Percentiles rank a stretch among this genome's conserved stretches.
Conservation (phyloP, 2,329 filamentous ascomycete species). For the Ceratocystis colombiana region DNA sequence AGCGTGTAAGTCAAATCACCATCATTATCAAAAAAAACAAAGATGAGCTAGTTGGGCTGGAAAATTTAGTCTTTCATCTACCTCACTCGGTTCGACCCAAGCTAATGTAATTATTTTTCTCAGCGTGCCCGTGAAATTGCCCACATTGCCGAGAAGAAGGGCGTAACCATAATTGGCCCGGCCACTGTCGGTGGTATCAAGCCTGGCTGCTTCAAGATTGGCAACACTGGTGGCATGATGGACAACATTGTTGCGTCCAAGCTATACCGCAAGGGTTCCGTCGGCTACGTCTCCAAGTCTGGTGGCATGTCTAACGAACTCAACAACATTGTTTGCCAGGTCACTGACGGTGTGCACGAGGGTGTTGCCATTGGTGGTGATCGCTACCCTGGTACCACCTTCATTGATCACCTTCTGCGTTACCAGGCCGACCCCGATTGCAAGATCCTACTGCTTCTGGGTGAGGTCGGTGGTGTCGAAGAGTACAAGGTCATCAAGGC, state of each 20-base stretch:
- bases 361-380: slow-evolving; percentile 99
- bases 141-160: slow-evolving; percentile 94
- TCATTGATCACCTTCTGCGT: slow-evolving; percentile 95
- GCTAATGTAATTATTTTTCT: slow-evolving; percentile 1
- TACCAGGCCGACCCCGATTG: slow-evolving; percentile 95
- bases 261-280: slow-evolving; percentile 97
- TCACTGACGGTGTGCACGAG: slow-evolving; percentile 96
- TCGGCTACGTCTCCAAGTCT: slow-evolving; percentile 99
- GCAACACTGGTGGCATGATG: slow-evolving; percentile 99
- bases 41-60: neutral
- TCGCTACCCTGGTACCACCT: slow-evolving; percentile 95
- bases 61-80: neutral
- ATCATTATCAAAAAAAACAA: neutral
- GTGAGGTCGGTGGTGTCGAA: slow-evolving; percentile 98
- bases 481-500: slow-evolving; percentile 99
- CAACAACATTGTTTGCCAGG: slow-evolving; percentile 98
- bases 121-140: slow-evolving; percentile 96
- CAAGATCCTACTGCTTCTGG: slow-evolving; percentile 92
- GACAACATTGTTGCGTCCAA: slow-evolving; percentile 99
- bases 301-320: slow-evolving; percentile 99
- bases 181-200: slow-evolving; percentile 99
- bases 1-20: slow-evolving; percentile 58
- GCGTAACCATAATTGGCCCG: slow-evolving; percentile 95
- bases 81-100: neutral
- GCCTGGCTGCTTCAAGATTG: slow-evolving; percentile 98